Base-by-base conservation (phyloP, 768 basidiomycete genomes). In the Lepiota venenata region DNA sequence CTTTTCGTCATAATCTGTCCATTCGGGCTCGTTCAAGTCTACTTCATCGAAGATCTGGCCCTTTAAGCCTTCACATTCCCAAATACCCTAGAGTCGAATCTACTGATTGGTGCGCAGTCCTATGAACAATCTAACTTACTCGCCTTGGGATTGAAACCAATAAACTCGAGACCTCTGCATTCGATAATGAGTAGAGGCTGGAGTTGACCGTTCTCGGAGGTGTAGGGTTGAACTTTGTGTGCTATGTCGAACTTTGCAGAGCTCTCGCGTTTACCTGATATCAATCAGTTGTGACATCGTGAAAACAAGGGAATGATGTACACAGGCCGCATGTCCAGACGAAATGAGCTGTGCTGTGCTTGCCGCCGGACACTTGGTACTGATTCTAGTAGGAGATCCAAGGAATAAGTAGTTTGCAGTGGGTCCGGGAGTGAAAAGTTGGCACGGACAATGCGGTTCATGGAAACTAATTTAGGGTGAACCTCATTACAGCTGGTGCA, bases 1-100 rank as follows among this genome's bases (percentile, higher is more conserved):
- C 80, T 93, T 92, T 67, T 96, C 93, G 60, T 96, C 93, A 60
- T 96, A 96, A 61, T 94, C 93, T 11, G 75, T 81, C 93, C 93
- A 96, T 65, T 85, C 83, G 2, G 75, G 80, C 22, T 86, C 83
- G 27, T 66, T 67, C 39, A 91, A 71, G 29, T 86, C 83, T n/a
- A 91, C 76, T 2, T 91, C 82, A 8, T 71, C 45, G 63, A 94
- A 94, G 3, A 65, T 51, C 0, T 79, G 79, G 5, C 80, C 79
- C 1, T 74, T 79, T 3, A 64, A 66, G 6, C 93, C 93, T 40
- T 75, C 74, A 60, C 89, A 91, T 62, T 77, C 82, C 93, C 93
- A 96, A 1, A 61, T 69, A 0, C 93, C 93, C 90, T 94, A 56
- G 7, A 22, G 12, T 6, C 3, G 42, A 20, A 42, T 27, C 53